Base-by-base conservation (phyloP, 2,329 filamentous ascomycete species). In the Juglanconis sp. region DNA sequence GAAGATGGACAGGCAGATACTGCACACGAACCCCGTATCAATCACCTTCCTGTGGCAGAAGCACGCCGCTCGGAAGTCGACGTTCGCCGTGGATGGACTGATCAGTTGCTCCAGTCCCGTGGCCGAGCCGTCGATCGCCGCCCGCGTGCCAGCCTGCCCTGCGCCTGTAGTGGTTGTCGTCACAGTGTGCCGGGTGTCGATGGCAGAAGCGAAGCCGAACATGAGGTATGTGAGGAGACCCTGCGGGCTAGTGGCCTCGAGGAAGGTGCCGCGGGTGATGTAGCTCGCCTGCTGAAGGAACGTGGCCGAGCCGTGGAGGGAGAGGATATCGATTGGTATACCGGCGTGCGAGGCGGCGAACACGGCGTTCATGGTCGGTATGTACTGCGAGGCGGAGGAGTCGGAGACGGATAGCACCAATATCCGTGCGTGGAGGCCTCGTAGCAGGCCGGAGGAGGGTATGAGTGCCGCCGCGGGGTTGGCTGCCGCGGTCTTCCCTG, bases 31-130 rank as follows among this genome's bases (percentile, higher is more conserved):
- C 8, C 93, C 95, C 1, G 93, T 86, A 74, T 97, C 92, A 48
- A 99, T 89, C 24, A 98, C 92, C 40, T 86, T 86, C 54, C 94
- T 84, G 76, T 99, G 95, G 72, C 95, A 99, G 77, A 99, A 99
- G 72, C 95, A 99, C 3, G 95, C 95, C n/a, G 96, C 94, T 48
- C 95, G 87, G 73, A 99, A 99, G 76, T 99, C 96, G 48, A 99
- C 92, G 49, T 89, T 87, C 59, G 93, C 90, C 42, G 91, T 88
- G 7, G 90, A 91, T 0, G 95, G 93, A 4, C 89, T 79, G 47
- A 96, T 83, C 47, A 99, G 78, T 60, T 88, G 83, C 50, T 82
- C 68, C 2, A 69, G 49, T 34, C 53, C 47, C 2, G 53, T 58
- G 24, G 44, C 57, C 5, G 40, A 44, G 35, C 59, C 59, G 8